Percentiles rank a stretch among this genome's conserved stretches.
Evolutionary conservation across 1,284 basidiomycete species (phyloP).

Genomic region (Ceratobasidium sp.): DNA sequence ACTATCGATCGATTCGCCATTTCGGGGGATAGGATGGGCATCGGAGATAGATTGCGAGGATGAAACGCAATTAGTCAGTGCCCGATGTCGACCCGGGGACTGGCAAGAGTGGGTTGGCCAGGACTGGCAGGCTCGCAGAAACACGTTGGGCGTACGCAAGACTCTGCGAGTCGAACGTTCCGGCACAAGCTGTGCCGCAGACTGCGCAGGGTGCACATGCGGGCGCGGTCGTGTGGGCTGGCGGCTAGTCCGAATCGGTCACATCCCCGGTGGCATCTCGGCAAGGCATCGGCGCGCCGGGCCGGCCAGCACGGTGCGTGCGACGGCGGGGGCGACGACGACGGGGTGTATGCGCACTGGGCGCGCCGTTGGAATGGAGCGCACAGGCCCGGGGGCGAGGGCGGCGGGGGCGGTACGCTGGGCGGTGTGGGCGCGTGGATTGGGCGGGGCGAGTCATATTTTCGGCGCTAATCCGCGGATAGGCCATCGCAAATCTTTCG

Average conservation of each 20-base stretch:
- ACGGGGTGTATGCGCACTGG: neutral
- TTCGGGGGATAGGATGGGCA: too few relatives aligned
- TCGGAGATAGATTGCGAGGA: too few relatives aligned
- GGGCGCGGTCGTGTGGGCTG: neutral
- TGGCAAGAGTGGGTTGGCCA: neutral
- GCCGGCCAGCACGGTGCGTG: neutral
- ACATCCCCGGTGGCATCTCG: neutral
- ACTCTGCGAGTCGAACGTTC: too few relatives aligned
- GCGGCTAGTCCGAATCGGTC: neutral
- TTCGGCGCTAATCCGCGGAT: slow-evolving; percentile 17
- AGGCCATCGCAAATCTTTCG: neutral
- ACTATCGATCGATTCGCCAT: too few relatives aligned
- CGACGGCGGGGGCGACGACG: neutral
- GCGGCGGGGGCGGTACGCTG: neutral
- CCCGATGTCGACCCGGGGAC: neutral
- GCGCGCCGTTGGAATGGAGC: too few relatives aligned
- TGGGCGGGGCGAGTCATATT: neutral
- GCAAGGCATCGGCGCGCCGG: neutral
- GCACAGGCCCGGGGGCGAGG: neutral
- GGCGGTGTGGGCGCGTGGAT: slow-evolving; percentile 8
- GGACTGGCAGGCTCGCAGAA: too few relatives aligned
- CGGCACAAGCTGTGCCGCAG: too few relatives aligned
- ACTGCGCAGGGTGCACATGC: neutral
- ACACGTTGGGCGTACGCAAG: too few relatives aligned
- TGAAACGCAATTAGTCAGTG: too few relatives aligned